Conservation (phyloP, 176 grass and related monocot genomes). For the Lolium perenne region DNA sequence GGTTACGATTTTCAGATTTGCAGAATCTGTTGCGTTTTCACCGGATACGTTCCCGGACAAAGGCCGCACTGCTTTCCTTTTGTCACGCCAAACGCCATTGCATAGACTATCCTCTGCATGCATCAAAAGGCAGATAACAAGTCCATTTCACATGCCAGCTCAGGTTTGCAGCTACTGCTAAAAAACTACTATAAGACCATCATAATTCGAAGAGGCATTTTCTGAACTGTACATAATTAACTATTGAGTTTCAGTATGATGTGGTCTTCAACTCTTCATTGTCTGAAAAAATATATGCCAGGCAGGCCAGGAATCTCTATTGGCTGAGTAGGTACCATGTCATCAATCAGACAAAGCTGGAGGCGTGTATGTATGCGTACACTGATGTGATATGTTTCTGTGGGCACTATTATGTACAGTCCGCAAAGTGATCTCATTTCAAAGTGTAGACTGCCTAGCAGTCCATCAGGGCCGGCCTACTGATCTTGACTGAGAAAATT, state of each 20-base stretch:
- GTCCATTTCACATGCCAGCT: neutral
- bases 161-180: neutral
- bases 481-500: neutral
- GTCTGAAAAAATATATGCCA: neutral
- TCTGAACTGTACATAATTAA: too few relatives aligned
- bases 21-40: too few relatives aligned
- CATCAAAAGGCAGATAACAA: neutral
- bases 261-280: too few relatives aligned
- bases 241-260: too few relatives aligned
- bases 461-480: neutral
- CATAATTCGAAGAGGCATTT: too few relatives aligned
- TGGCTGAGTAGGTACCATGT: neutral
- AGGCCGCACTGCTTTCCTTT: neutral
- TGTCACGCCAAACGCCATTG: neutral
- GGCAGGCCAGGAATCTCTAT: neutral
- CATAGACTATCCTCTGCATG: neutral
- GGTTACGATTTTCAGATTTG: too few relatives aligned
- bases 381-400: neutral
- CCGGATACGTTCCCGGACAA: too few relatives aligned
- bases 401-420: neutral
- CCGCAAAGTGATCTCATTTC: constrained; percentile 13
- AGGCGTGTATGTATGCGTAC: too few relatives aligned
- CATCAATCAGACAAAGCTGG: neutral
- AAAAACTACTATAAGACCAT: too few relatives aligned
- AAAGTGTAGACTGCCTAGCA: neutral